Conservation (phyloP, 495 filamentous ascomycete species). For the Trichocladium antarcticum region DNA sequence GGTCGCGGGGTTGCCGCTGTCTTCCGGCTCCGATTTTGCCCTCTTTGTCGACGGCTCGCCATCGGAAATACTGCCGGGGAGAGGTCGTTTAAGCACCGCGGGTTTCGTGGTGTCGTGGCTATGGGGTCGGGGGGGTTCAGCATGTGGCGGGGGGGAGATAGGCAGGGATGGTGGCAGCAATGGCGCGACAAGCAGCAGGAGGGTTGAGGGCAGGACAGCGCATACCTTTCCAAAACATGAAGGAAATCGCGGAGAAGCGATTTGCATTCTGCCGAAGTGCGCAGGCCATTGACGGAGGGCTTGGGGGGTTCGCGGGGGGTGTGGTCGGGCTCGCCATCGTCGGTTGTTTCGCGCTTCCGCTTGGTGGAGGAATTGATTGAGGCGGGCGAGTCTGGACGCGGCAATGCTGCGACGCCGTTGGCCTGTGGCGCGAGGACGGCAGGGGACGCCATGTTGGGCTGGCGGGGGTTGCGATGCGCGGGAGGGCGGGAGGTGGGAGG, state of each 20-base stretch:
- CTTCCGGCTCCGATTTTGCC: conserved; percentile 34
- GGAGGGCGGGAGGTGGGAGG: conserved; percentile 8
- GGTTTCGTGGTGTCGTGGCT: conserved; percentile 35
- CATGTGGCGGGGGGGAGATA: background rate
- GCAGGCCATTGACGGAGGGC: conserved; percentile 21
- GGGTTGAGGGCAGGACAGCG: conserved; percentile 5
- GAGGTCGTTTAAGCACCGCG: conserved; percentile 34
- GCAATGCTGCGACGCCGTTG: conserved; percentile 33
- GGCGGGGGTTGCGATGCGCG: conserved; percentile 10
- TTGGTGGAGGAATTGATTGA: conserved; percentile 37
- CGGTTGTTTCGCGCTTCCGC: conserved; percentile 45
- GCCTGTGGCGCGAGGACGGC: conserved; percentile 28
- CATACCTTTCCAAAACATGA: conserved; percentile 36
- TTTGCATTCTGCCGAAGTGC: conserved; percentile 14
- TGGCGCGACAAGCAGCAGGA: background rate
- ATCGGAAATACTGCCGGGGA: conserved; percentile 26
- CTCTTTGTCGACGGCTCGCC: conserved; percentile 38
- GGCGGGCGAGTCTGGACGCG: conserved; percentile 32
- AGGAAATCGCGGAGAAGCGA: conserved; percentile 33
- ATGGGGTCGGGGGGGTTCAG: background rate
- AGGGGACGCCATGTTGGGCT: conserved; percentile 35
- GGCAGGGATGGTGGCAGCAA: conserved; percentile 5
- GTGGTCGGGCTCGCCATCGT: conserved; percentile 25
- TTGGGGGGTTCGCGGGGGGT: conserved; percentile 21
- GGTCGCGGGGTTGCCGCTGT: conserved; percentile 21